Evolutionary conservation across 805 yeast species (phyloP).

Genomic region (Candida alai): DNA sequence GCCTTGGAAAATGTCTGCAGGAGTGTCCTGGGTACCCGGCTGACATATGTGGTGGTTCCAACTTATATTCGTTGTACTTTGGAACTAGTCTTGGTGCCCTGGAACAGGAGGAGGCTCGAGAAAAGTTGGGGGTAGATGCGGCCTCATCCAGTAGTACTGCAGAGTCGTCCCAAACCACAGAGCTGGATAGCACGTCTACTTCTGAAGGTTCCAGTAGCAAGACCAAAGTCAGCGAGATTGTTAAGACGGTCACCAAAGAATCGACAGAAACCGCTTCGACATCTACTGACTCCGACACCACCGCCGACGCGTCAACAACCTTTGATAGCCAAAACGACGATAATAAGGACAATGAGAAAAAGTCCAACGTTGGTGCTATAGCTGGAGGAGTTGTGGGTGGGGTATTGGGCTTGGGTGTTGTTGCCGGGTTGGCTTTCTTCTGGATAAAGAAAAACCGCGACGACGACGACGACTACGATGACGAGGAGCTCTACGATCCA

Average conservation of each 20-base stretch:
- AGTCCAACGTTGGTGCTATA: constrained; percentile 33
- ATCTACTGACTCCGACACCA: constrained; percentile 6
- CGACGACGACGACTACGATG: constrained; percentile 34
- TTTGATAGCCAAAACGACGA: neutral
- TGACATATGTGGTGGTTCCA: constrained; percentile 36
- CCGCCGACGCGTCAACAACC: constrained; percentile 6
- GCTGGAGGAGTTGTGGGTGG: constrained; percentile 47
- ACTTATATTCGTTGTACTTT: constrained; percentile 23
- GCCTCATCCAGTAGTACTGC: constrained; percentile 11
- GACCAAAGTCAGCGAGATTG: too few relatives aligned
- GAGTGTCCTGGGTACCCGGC: constrained; percentile 33
- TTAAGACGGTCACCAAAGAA: neutral
- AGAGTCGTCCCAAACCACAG: constrained; percentile 9
- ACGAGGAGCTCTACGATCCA: constrained; percentile 26
- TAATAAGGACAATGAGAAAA: constrained; percentile 12
- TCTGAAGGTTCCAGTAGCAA: too few relatives aligned
- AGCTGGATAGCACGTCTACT: constrained; percentile 7
- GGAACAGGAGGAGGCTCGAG: too few relatives aligned
- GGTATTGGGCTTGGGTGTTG: constrained; percentile 25
- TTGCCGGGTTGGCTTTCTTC: constrained; percentile 25
- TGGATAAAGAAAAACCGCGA: constrained; percentile 26
- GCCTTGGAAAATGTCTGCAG: constrained; percentile 22
- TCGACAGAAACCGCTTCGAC: constrained; percentile 6
- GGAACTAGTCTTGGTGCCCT: constrained; percentile 17
- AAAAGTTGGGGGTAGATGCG: constrained; percentile 1